These are phyloP conservation scores for Brassica balearica DNA, from an alignment of 441 rosid species.

Conservation along the genomic window DNA sequence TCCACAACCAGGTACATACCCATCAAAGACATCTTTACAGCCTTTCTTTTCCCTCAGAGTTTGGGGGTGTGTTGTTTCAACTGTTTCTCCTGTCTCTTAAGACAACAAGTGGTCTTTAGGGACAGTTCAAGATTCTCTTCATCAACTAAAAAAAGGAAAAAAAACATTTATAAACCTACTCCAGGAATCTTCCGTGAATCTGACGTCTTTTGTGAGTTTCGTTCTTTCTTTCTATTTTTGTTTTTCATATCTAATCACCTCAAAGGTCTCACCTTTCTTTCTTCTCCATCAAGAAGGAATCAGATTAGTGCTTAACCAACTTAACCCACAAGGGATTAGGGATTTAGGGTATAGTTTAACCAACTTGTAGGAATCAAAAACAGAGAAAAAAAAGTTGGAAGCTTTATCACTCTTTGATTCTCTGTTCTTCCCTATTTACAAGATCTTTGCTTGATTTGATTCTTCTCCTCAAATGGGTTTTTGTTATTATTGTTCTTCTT, in stretches of 20 bases:
- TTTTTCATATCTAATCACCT: conserved; percentile 7
- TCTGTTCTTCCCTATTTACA: conserved; percentile 19
- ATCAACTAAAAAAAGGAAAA: not conserved
- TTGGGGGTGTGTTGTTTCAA: conserved; percentile 42
- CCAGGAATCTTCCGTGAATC: conserved; percentile 56
- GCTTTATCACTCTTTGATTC: conserved; percentile 33
- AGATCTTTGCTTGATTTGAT: conserved; percentile 42
- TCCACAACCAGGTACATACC: conserved; percentile 36
- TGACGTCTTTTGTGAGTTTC: conserved; percentile 37
- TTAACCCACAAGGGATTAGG: conserved; percentile 52
- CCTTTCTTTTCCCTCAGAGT: conserved; percentile 43
- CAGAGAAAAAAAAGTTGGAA: not conserved
- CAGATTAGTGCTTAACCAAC: conserved; percentile 28
- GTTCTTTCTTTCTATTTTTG: not conserved
- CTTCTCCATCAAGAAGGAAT: conserved; percentile 14
- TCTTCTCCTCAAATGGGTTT: conserved; percentile 41
- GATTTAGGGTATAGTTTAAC: conserved; percentile 37
- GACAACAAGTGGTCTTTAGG: conserved; percentile 31
- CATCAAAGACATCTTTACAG: conserved; percentile 47
- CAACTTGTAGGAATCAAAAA: conserved; percentile 49
- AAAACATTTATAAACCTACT: conserved; percentile 36
- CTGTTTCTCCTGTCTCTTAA: conserved; percentile 46
- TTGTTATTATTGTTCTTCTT: conserved; percentile 27
- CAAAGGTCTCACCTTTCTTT: conserved; percentile 19
- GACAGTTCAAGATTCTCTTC: conserved; percentile 42